Percentiles rank a stretch among this genome's conserved stretches.
Evolutionary conservation across 148 eudicot genomes (phyloP).

Genomic region (Hydrangea macrophylla): DNA sequence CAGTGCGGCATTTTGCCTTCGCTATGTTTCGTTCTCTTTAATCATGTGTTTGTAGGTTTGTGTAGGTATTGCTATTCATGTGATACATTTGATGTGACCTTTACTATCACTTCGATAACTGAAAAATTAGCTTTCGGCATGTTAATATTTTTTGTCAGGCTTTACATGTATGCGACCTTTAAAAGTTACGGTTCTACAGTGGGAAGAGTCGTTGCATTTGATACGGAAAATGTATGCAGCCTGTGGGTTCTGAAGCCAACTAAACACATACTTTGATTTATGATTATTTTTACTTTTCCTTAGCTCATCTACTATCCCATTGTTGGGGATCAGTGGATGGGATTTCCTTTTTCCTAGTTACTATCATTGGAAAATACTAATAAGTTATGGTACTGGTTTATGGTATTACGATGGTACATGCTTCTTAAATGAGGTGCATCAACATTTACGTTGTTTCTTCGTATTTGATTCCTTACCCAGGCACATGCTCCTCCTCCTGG

Average conservation of each 20-base stretch:
- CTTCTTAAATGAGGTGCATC: neutral
- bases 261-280: neutral
- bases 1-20: no score
- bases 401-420: neutral
- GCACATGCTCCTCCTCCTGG: conserved; percentile 72
- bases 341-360: no score
- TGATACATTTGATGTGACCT: neutral
- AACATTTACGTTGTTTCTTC: conserved; percentile 1
- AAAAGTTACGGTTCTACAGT: neutral
- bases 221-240: neutral
- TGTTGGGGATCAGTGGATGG: no score
- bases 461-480: conserved; percentile 27
- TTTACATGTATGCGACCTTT: neutral
- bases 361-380: neutral
- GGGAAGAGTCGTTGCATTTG: neutral
- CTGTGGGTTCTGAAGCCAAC: neutral
- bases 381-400: neutral
- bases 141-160: conserved; percentile 3
- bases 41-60: neutral
- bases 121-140: neutral
- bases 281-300: neutral
- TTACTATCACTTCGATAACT: neutral
- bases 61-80: neutral
- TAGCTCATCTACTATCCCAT: no score
- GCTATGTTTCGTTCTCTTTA: no score